Percentiles rank a stretch among this genome's conserved stretches.
These are phyloP conservation scores for Botryobasidium botryosum DNA, from an alignment of 768 basidiomycete species.

Conservation along the genomic window DNA sequence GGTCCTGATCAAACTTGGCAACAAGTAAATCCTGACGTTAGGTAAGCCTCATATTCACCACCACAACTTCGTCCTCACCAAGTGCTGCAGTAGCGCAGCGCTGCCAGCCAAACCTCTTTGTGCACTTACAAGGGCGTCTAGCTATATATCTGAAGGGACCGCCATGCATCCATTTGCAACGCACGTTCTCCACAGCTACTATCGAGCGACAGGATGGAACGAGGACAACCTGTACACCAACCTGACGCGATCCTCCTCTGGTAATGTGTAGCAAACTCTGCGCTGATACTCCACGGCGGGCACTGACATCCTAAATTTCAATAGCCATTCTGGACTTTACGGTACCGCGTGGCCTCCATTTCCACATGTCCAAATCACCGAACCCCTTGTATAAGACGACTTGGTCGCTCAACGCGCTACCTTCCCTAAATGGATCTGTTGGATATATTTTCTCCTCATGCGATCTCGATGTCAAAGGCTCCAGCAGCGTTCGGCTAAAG, in stretches of 20 bases:
- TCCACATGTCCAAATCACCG: slow-evolving; percentile 74
- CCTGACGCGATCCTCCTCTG: slow-evolving; percentile 74
- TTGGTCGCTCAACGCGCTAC: slow-evolving; percentile 85
- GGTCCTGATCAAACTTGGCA: no score
- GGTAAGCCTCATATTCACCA: no score
- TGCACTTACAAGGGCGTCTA: no score
- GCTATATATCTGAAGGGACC: no score
- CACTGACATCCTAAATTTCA: slow-evolving; percentile 9
- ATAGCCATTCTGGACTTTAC: slow-evolving; percentile 83
- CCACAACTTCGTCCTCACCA: no score
- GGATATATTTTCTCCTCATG: slow-evolving; percentile 90
- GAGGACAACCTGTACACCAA: slow-evolving; percentile 90
- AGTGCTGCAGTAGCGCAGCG: no score
- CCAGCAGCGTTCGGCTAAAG: slow-evolving; percentile 61
- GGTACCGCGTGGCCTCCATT: slow-evolving; percentile 64
- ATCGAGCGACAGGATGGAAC: slow-evolving; percentile 89
- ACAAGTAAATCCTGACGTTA: no score
- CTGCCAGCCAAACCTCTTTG: no score
- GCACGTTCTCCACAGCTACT: slow-evolving; percentile 79
- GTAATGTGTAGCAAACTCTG: slow-evolving; percentile 23
- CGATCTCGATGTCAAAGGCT: slow-evolving; percentile 52
- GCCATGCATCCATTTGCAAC: slow-evolving; percentile 74
- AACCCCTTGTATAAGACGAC: slow-evolving; percentile 79
- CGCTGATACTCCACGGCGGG: neutral
- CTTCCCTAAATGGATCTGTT: slow-evolving; percentile 80